Percentiles rank a stretch among this genome's conserved stretches.
Conservation (phyloP, 495 filamentous ascomycete species). For the Coniosporium apollinis region DNA sequence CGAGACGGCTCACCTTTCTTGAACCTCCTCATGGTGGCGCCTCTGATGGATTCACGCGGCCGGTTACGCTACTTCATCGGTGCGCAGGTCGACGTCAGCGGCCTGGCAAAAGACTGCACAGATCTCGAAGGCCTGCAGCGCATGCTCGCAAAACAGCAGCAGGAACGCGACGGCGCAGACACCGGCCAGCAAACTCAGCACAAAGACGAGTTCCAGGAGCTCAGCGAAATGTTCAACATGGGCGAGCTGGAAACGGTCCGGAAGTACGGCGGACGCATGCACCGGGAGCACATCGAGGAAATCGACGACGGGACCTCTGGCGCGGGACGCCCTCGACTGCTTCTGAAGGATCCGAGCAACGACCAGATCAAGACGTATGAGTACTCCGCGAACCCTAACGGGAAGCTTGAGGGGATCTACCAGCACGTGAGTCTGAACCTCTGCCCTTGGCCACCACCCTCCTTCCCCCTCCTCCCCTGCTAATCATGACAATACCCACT, state of each 20-base stretch:
- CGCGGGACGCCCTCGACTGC: constrained; percentile 20
- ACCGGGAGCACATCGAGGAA: constrained; percentile 32
- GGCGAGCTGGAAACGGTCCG: constrained; percentile 40
- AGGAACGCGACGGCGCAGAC: constrained; percentile 11
- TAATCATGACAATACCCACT: too few relatives aligned
- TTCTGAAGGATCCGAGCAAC: constrained; percentile 20
- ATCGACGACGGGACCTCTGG: constrained; percentile 21
- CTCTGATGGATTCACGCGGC: constrained; percentile 43
- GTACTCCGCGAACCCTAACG: constrained; percentile 6
- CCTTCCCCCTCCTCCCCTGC: background rate
- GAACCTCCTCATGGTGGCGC: constrained; percentile 48
- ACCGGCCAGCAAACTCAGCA: constrained; percentile 6
- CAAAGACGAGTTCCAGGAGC: constrained; percentile 37
- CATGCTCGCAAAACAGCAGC: constrained; percentile 22
- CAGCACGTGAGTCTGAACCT: constrained; percentile 13
- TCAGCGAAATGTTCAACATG: constrained; percentile 46
- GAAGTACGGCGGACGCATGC: constrained; percentile 37
- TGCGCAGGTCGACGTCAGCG: constrained; percentile 47
- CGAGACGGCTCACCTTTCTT: constrained; percentile 48
- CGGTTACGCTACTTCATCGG: constrained; percentile 45
- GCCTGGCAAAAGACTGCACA: constrained; percentile 42
- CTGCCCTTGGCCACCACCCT: background rate
- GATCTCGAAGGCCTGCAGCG: constrained; percentile 37
- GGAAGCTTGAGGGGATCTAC: constrained; percentile 17
- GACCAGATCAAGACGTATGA: background rate